Percentiles rank a stretch among this genome's conserved stretches.
Conservation (phyloP, 192 early-diverging fungal genomes). For the Globomyces pollinis-pini region DNA sequence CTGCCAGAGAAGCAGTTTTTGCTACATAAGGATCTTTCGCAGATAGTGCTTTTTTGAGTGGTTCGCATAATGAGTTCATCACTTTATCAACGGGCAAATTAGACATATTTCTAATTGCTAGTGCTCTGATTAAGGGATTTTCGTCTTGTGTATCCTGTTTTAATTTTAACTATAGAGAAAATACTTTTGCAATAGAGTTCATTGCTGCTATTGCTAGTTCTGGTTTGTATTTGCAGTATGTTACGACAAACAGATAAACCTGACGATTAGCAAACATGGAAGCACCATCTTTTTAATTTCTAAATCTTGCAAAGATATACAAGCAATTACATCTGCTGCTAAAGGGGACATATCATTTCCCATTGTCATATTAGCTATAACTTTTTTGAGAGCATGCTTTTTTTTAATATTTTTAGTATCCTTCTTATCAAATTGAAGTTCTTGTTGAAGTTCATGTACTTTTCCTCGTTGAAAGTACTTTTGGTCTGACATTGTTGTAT, state of each 20-base stretch:
- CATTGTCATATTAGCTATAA: slow-evolving; percentile 99
- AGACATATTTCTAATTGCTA: slow-evolving; percentile 96
- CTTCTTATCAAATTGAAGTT: background rate
- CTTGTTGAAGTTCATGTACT: slow-evolving; percentile 1
- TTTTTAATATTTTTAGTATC: background rate
- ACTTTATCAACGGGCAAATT: slow-evolving; percentile 92
- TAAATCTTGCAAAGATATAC: slow-evolving; percentile 74
- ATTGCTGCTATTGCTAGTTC: slow-evolving; percentile 92
- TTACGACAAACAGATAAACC: slow-evolving; percentile 93
- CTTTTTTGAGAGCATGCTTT: slow-evolving; percentile 34
- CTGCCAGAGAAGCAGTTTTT: slow-evolving; percentile 91
- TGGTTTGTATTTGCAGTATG: slow-evolving; percentile 87
- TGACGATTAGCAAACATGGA: too few relatives aligned
- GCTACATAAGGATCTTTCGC: slow-evolving; percentile 95
- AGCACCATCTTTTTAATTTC: slow-evolving; percentile 69
- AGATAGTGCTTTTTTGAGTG: slow-evolving; percentile 65
- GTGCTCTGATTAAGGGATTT: slow-evolving; percentile 90
- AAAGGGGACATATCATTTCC: slow-evolving; percentile 97
- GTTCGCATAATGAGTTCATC: slow-evolving; percentile 74
- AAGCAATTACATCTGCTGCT: slow-evolving; percentile 84
- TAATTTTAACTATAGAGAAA: slow-evolving; percentile 24
- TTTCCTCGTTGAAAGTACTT: slow-evolving; percentile 15
- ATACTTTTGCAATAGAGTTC: slow-evolving; percentile 9
- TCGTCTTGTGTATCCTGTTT: slow-evolving; percentile 87
- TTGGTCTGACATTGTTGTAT: slow-evolving; percentile 4